Percentiles rank a stretch among this genome's conserved stretches.
phyloP scores from a whole-genome alignment of 2,329 filamentous ascomycete species.

The Bipolaris gigantea region DNA sequence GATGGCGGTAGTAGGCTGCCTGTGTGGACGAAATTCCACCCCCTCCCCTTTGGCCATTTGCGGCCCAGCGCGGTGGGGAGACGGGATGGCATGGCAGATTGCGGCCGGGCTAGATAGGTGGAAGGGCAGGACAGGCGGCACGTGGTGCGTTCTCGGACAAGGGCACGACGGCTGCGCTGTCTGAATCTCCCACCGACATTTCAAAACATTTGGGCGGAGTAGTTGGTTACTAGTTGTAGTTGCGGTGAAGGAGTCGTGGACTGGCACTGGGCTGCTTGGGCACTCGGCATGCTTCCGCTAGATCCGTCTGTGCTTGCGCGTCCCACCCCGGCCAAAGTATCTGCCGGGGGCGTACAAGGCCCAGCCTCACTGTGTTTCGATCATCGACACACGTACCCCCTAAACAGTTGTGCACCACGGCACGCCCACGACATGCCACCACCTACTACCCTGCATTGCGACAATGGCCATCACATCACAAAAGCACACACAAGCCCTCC shows the following conservation, averaged over 20 bases:
- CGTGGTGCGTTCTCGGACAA: not conserved
- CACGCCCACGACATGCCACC: not conserved
- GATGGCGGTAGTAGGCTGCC: slow-evolving; percentile 1
- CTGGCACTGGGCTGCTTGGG: not conserved
- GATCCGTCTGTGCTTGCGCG: slow-evolving; percentile 42
- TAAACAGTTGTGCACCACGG: slow-evolving; percentile 11
- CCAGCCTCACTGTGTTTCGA: slow-evolving; percentile 32
- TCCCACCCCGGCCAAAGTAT: slow-evolving; percentile 29
- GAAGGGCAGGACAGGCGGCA: not conserved
- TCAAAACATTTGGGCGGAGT: not conserved
- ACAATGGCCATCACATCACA: slow-evolving; percentile 4
- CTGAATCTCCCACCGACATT: slow-evolving; percentile 12
- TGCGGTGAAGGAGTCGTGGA: slow-evolving; percentile 10
- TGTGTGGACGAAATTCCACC: not conserved
- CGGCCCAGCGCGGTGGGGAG: not conserved
- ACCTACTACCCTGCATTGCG: slow-evolving; percentile 2
- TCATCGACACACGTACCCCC: slow-evolving; percentile 17
- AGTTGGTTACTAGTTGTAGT: not conserved
- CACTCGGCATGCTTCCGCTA: slow-evolving; percentile 32
- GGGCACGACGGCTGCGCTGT: not conserved
- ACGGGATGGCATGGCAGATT: not conserved
- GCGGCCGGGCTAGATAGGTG: not conserved
- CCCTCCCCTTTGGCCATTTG: not conserved
- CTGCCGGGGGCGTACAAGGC: slow-evolving; percentile 30
- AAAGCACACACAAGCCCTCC: slow-evolving; percentile 2